Conservation (phyloP, 257 asterid species). For the Gynochthodes officinalis region DNA sequence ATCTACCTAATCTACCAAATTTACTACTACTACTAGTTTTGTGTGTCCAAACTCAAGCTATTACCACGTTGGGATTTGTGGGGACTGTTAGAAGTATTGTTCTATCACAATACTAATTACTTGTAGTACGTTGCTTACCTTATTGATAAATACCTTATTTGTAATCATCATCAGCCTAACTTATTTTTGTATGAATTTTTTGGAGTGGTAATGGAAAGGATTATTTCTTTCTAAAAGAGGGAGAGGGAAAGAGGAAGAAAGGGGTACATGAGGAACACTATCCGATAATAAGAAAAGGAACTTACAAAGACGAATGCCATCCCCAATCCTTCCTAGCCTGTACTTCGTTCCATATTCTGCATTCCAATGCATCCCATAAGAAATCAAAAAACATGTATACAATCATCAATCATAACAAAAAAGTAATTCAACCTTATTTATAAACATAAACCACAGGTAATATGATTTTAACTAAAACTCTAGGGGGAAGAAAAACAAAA, state of each 20-base stretch:
- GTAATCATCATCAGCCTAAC: too few relatives aligned
- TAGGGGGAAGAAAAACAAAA: not conserved
- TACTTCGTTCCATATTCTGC: constrained; percentile 84
- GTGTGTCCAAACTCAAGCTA: not conserved
- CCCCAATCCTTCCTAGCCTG: constrained; percentile 73
- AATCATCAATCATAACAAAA: not conserved
- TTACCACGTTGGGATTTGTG: too few relatives aligned
- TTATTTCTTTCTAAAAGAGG: too few relatives aligned
- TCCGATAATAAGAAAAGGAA: constrained; percentile 17
- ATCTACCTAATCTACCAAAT: not conserved
- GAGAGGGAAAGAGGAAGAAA: not conserved
- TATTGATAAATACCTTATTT: too few relatives aligned
- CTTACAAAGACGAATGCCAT: constrained; percentile 93
- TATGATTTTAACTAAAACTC: not conserved
- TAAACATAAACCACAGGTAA: not conserved
- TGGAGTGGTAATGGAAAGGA: too few relatives aligned
- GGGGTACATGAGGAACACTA: not conserved
- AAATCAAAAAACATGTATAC: not conserved
- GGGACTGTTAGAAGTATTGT: too few relatives aligned
- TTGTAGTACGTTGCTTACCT: too few relatives aligned
- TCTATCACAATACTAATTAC: too few relatives aligned
- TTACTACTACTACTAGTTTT: too few relatives aligned
- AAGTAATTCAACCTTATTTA: not conserved
- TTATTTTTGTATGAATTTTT: too few relatives aligned
- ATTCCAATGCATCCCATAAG: constrained; percentile 5